Evolutionary conservation across 2,329 filamentous ascomycete species (phyloP), one percentile per base, ranked within the genome.

Genomic region (Trichoderma arundinaceum): DNA sequence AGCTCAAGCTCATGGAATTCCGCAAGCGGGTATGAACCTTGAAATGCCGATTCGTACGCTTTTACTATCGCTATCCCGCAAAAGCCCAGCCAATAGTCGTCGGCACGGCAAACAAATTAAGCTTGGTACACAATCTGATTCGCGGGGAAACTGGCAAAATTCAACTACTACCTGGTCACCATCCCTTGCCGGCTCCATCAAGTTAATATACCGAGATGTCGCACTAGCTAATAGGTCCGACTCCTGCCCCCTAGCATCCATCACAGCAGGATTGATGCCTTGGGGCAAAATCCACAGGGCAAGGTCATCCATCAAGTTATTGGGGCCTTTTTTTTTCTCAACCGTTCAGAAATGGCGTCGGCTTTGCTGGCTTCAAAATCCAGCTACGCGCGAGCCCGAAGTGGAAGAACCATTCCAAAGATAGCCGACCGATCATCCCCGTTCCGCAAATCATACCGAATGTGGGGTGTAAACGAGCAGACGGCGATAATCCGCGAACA

Each of bases 161-260:
- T 53, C 22, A 38, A 46, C 22, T 28, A 53, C 32, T 49, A 10
- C 39, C 48, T 41, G 49, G 48, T 32, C 51, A 35, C 60, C n/a
- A 10, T 13, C 60, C 60, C 60, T 46, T 46, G 48, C 49, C 13
- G 22, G 39, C 60, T 28, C 49, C 48, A 63, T 54, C 60, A 54
- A 54, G 28, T 54, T 63, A 63, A 63, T 63, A 63, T 63, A 38
- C 60, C 49, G 39, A 53, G 60, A 54, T 10, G 60, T 63, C 60
- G 60, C 60, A 46, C 60, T 63, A 63, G 60, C 39, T 63, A 63
- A 63, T 63, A 63, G 60, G 60, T 63, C 60, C 60, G 60, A 63
- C 39, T 63, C 60, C 39, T 39, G n/a, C 39, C 39, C 44, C 60
- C 60, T 44, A 43, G 60, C 60, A 3, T n/a, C 49, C 59, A 44